Base-by-base conservation (phyloP, 495 filamentous ascomycete species). In the Aspergillus funiculosus region DNA sequence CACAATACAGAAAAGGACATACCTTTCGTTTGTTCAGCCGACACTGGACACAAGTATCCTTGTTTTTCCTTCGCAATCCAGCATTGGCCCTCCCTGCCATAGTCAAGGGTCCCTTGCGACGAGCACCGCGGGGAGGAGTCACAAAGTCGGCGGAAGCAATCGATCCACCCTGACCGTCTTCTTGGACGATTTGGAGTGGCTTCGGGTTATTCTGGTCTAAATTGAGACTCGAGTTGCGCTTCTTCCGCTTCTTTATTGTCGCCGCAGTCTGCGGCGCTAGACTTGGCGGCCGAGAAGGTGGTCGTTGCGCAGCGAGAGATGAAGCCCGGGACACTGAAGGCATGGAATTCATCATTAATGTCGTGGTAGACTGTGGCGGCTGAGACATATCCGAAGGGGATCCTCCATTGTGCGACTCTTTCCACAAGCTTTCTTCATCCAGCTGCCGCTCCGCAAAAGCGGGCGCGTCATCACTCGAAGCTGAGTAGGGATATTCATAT, bases 81-180 rank as follows among this genome's bases (percentile, higher is more conserved):
- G 69, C 69, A 38, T 73, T 73, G 25, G 69, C 69, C 34, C 69
- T 50, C 14, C 69, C 69, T 17, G 64, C 65, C 63, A 68, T 69
- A 13, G 57, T 61, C 53, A 73, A 50, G 4, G 69, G 69, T 10
- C 69, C 69, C 57, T 73, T 73, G 28, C 69, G 66, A 48, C 69
- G 69, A 39, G 69, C 69, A 1, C 69, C 69, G 14, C 69, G 63
- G 7, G 69, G 69, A 9, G 68, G 68, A 11, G 66, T 67, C 10
- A 73, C 67, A 43, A 73, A 71, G 32, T 73, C 68, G n/a, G 66
- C 69, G n/a, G 69, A 73, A 1, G 69, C 63, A 39, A 73, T 70
- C 2, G 69, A 68, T 7, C 68, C 68, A 9, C 69, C 69, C 43
- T 70, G 63, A 13, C 69, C 69, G 56, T 73, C 69, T 53, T 73